These are phyloP conservation scores for Buddleja alternifolia DNA, from an alignment of 257 asterid species.

Conservation along the genomic window DNA sequence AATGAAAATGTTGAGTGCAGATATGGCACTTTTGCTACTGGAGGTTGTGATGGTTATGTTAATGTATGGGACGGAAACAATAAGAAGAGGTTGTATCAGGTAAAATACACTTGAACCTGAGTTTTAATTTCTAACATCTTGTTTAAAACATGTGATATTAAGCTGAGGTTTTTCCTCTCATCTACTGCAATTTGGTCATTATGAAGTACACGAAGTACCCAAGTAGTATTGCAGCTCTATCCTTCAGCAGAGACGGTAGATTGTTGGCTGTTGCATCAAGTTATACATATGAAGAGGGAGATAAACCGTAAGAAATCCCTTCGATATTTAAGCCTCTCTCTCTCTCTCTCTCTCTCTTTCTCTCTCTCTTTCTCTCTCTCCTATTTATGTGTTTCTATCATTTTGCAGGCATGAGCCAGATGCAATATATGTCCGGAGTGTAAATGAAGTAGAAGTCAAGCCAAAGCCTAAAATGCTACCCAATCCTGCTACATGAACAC, in stretches of 20 bases:
- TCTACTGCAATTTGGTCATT: slow-evolving; percentile 23
- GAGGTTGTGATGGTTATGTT: slow-evolving; percentile 93
- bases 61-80: slow-evolving; percentile 98
- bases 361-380: neutral
- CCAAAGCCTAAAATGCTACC: slow-evolving; percentile 85
- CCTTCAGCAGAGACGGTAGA: slow-evolving; percentile 90
- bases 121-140: slow-evolving; percentile 12
- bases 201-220: slow-evolving; percentile 86
- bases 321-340: neutral
- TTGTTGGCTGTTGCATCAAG: slow-evolving; percentile 92
- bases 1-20: slow-evolving; percentile 30
- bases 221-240: slow-evolving; percentile 76
- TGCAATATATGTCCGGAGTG: slow-evolving; percentile 78
- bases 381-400: neutral
- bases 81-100: slow-evolving; percentile 95
- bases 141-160: neutral
- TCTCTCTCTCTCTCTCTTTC: slow-evolving; percentile 1
- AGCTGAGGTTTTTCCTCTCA: neutral
- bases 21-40: slow-evolving; percentile 76
- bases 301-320: slow-evolving; percentile 62
- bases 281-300: slow-evolving; percentile 93
- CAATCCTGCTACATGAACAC: slow-evolving; percentile 56
- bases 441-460: slow-evolving; percentile 92
- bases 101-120: slow-evolving; percentile 30
- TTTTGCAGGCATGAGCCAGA: slow-evolving; percentile 89